Percentiles rank a stretch among this genome's conserved stretches.
These are phyloP conservation scores for Sugiyamaella floridensis DNA, from an alignment of 805 yeast genomes.

Conservation along the genomic window DNA sequence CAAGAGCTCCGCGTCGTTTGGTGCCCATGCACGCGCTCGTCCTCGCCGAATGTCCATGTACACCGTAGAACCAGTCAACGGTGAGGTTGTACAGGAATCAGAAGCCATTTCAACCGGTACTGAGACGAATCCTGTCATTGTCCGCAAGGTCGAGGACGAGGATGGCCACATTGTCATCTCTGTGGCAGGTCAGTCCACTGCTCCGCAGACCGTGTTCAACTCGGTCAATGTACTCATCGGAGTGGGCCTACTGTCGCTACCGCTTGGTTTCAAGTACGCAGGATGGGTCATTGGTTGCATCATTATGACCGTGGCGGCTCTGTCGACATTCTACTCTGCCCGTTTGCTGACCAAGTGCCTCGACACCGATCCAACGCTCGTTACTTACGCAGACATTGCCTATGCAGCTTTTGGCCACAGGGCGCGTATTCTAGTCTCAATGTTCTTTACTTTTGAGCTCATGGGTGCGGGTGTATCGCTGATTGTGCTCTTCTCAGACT, in stretches of 20 bases:
- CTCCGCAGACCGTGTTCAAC: constrained; percentile 63
- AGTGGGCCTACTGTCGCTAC: constrained; percentile 59
- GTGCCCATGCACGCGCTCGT: neutral
- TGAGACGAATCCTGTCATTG: constrained; percentile 45
- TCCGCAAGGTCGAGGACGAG: constrained; percentile 59
- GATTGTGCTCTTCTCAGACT: constrained; percentile 78
- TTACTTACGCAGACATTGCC: constrained; percentile 86
- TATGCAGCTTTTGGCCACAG: constrained; percentile 74
- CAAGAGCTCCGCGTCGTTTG: constrained; percentile 2
- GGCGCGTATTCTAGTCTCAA: constrained; percentile 67
- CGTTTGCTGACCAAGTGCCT: constrained; percentile 63
- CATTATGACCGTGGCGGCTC: constrained; percentile 53
- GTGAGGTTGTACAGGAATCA: constrained; percentile 15
- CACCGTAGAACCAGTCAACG: constrained; percentile 9
- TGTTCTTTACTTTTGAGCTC: constrained; percentile 68
- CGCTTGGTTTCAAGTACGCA: constrained; percentile 56
- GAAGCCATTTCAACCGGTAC: constrained; percentile 26
- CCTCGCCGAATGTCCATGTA: constrained; percentile 10
- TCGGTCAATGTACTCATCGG: constrained; percentile 62
- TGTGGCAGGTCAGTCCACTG: constrained; percentile 74
- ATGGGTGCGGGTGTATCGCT: constrained; percentile 77
- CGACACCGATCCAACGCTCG: constrained; percentile 71
- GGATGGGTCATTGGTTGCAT: constrained; percentile 59
- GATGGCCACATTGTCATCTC: constrained; percentile 67
- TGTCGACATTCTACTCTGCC: constrained; percentile 71